Conservation (phyloP, 495 filamentous ascomycete species). For the Penicillium cinerascens region DNA sequence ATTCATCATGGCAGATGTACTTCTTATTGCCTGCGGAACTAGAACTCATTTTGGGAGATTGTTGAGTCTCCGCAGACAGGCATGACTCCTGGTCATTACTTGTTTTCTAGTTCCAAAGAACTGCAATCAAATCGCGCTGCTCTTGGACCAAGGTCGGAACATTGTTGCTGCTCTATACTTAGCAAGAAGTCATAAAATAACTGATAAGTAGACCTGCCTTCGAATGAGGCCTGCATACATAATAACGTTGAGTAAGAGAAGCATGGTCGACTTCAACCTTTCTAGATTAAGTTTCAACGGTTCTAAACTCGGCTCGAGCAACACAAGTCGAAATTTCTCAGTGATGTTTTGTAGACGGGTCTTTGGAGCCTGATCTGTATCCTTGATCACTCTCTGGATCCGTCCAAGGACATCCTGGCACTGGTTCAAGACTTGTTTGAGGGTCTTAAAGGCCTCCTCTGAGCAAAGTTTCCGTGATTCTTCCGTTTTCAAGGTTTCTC, state of each 20-base stretch:
- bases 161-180: conserved; percentile 1
- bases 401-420: conserved; percentile 26
- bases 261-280: conserved; percentile 33
- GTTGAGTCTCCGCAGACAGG: not conserved
- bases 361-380: conserved; percentile 5
- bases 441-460: conserved; percentile 20
- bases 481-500: conserved; percentile 22
- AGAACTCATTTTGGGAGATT: too few relatives aligned
- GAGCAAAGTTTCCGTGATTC: conserved; percentile 22
- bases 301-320: conserved; percentile 25
- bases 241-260: conserved; percentile 36
- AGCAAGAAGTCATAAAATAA: too few relatives aligned
- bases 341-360: conserved; percentile 6
- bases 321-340: conserved; percentile 16
- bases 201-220: conserved; percentile 6
- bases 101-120: not conserved
- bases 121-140: conserved; percentile 9
- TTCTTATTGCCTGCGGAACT: too few relatives aligned
- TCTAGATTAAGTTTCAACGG: conserved; percentile 28
- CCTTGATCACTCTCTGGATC: conserved; percentile 23
- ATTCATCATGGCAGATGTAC: too few relatives aligned
- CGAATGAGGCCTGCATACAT: conserved; percentile 29
- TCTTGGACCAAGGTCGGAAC: conserved; percentile 1
- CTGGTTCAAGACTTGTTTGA: conserved; percentile 17
- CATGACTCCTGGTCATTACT: not conserved